Percentiles rank a stretch among this genome's conserved stretches.
phyloP scores from a whole-genome alignment of 176 grass and related monocot genomes.

The Carex cristatella region DNA sequence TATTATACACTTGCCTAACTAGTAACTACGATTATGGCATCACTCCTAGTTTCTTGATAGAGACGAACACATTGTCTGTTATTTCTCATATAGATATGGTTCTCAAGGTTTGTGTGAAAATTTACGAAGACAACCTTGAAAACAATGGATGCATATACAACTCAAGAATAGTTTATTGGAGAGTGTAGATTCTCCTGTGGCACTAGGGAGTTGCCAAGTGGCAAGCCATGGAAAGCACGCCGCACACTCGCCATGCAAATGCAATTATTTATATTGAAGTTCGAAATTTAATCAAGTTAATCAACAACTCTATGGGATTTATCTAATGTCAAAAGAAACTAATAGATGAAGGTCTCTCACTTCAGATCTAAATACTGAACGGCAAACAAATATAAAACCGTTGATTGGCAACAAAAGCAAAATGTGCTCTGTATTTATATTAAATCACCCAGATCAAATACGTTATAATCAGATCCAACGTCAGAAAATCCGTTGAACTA shows the following conservation, averaged over 20 bases:
- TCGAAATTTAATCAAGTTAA: neutral
- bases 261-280: neutral
- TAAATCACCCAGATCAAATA: constrained; percentile 1
- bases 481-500: neutral
- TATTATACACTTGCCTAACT: neutral
- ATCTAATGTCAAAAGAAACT: neutral
- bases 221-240: neutral
- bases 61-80: neutral
- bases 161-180: neutral
- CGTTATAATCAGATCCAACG: neutral
- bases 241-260: neutral
- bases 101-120: neutral
- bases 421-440: neutral
- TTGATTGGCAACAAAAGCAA: neutral
- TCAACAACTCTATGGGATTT: neutral
- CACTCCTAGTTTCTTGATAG: neutral
- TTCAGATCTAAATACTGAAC: constrained; percentile 22
- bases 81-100: neutral
- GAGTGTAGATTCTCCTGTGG: neutral
- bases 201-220: neutral
- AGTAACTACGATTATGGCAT: neutral
- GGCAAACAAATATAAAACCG: neutral
- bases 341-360: neutral
- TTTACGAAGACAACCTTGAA: neutral
- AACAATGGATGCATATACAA: neutral